A percentile compares a stretch with the other conserved stretches of the same genome.
phyloP scores from a whole-genome alignment of 2,329 filamentous ascomycete genomes.

The Falciphora oryzae region DNA sequence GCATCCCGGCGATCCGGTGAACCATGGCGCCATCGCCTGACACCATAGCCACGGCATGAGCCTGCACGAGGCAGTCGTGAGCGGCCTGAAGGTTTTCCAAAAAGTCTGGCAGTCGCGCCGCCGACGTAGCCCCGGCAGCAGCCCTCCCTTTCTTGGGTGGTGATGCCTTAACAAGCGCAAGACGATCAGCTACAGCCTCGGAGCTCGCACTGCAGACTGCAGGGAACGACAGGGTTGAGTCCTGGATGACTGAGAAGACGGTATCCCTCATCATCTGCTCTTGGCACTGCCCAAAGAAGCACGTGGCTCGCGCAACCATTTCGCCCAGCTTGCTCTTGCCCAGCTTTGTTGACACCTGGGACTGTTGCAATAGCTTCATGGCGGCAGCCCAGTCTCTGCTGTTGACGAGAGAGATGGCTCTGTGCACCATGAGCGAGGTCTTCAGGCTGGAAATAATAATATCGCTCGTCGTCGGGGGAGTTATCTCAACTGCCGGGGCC shows the following conservation, averaged over 20 bases:
- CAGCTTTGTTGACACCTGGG: conserved; percentile 11
- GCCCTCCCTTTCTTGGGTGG: conserved; percentile 26
- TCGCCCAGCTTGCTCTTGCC: conserved; percentile 38
- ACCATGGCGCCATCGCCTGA: conserved; percentile 53
- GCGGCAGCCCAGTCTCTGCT: conserved; percentile 48
- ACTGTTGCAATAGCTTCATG: conserved; percentile 14
- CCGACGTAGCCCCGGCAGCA: conserved; percentile 17
- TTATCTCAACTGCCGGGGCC: conserved; percentile 1
- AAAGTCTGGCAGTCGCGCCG: conserved; percentile 36
- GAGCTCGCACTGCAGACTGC: conserved; percentile 45
- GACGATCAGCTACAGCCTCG: conserved; percentile 33
- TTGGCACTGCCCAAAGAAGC: conserved; percentile 62
- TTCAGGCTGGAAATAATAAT: conserved; percentile 30
- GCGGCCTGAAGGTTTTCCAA: conserved; percentile 57
- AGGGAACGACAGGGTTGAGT: conserved; percentile 86
- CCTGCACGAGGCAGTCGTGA: conserved; percentile 58
- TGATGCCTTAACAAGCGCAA: conserved; percentile 29
- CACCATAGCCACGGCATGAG: conserved; percentile 51
- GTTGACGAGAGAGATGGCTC: conserved; percentile 39
- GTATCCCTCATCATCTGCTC: conserved; percentile 72
- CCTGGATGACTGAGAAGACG: conserved; percentile 82
- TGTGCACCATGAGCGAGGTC: conserved; percentile 34
- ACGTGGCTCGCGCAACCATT: conserved; percentile 60
- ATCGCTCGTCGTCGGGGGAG: conserved; percentile 17
- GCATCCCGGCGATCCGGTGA: conserved; percentile 55